Percentiles rank a stretch among this genome's conserved stretches.
Conservation (phyloP, 1,284 basidiomycete genomes). For the Puccinia novopanici region DNA sequence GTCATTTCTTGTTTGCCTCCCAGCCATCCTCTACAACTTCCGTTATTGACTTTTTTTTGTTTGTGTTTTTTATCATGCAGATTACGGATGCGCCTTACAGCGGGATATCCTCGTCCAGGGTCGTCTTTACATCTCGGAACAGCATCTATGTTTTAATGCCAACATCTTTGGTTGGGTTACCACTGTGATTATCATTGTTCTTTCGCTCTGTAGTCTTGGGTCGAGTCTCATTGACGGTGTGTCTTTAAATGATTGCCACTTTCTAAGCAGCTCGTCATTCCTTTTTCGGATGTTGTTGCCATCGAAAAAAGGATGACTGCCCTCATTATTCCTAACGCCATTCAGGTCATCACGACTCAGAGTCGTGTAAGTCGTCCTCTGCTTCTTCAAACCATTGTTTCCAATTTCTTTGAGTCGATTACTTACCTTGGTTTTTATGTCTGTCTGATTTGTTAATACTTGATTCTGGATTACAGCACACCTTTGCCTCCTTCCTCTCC, state of each 20-base stretch:
- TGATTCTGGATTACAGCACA: conserved; percentile 68
- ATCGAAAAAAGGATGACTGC: conserved; percentile 99
- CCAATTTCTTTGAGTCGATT: neutral
- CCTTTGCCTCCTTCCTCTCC: conserved; percentile 92
- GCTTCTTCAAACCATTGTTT: neutral
- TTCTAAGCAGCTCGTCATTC: conserved; percentile 73
- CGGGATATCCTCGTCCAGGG: conserved; percentile 96
- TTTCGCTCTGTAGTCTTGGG: neutral
- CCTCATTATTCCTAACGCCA: conserved; percentile 96
- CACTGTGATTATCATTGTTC: conserved; percentile 67
- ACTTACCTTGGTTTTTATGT: too few species aligned
- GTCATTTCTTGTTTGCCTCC: conserved; percentile 62
- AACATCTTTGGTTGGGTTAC: conserved; percentile 99
- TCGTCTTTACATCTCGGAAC: conserved; percentile 93
- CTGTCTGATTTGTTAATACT: too few species aligned
- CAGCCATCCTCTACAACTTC: conserved; percentile 33
- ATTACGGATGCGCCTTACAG: conserved; percentile 94
- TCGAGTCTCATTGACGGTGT: conserved; percentile 2
- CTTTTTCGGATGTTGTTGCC: conserved; percentile 83
- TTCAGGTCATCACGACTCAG: conserved; percentile 80
- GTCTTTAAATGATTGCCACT: conserved; percentile 33
- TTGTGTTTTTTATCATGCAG: conserved; percentile 63
- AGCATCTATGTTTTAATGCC: conserved; percentile 96
- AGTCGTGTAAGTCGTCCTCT: conserved; percentile 59
- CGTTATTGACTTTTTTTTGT: conserved; percentile 26